Percentiles rank a stretch among this genome's conserved stretches.
phyloP scores from a whole-genome alignment of 139 green algal genomes.

The Tetratostichococcus sp. region DNA sequence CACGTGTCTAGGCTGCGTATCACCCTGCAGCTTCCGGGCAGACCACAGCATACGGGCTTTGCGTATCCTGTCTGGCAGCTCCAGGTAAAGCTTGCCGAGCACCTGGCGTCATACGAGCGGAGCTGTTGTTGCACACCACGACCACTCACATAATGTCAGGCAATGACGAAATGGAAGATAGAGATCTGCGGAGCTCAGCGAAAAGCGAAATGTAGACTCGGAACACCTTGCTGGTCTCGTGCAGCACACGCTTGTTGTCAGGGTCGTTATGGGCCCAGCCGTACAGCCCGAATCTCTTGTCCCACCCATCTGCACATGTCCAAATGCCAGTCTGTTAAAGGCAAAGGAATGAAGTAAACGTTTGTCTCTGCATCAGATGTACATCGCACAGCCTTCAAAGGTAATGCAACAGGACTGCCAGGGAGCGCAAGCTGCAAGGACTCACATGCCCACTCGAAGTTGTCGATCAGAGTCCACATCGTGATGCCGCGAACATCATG shows the following conservation, averaged over 20 bases:
- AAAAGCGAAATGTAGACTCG: too few relatives aligned
- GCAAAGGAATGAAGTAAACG: too few relatives aligned
- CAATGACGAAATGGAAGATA: too few relatives aligned
- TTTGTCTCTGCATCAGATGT: too few relatives aligned
- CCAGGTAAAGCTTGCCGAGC: not conserved
- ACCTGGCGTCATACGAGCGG: too few relatives aligned
- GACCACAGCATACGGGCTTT: not conserved
- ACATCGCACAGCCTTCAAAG: too few relatives aligned
- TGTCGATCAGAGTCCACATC: constrained; percentile 32
- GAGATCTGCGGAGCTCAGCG: too few relatives aligned
- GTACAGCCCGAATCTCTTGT: constrained; percentile 29
- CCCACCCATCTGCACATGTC: constrained; percentile 20
- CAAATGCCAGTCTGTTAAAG: too few relatives aligned
- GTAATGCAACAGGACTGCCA: too few relatives aligned
- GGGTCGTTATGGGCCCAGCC: not conserved
- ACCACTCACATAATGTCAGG: too few relatives aligned
- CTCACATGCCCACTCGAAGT: constrained; percentile 4
- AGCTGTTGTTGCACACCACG: too few relatives aligned
- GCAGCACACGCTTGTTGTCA: not conserved
- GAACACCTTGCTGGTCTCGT: not conserved
- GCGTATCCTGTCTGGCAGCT: not conserved
- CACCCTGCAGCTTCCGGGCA: not conserved
- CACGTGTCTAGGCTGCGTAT: not conserved
- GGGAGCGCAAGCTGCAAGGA: too few relatives aligned
- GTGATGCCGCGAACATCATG: constrained; percentile 25